phyloP scores from a whole-genome alignment of 306 rosid genomes.

The Purshia tridentata region DNA sequence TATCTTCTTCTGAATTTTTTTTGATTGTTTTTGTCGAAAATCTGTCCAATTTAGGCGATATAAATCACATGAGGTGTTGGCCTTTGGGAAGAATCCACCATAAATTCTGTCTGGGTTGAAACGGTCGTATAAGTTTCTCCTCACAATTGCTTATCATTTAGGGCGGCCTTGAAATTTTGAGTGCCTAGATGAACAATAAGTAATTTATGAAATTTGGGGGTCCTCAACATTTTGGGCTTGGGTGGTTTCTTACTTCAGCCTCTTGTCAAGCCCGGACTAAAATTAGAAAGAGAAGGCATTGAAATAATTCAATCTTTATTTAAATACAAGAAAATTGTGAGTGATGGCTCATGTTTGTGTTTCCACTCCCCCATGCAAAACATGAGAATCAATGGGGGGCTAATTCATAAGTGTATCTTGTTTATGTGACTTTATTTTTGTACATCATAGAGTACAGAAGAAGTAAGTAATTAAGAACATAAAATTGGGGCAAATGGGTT shows the following conservation, averaged over 20 bases:
- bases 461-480: slow-evolving; percentile 32
- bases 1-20: neutral
- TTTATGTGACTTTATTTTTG: slow-evolving; percentile 9
- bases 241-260: no score
- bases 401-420: neutral
- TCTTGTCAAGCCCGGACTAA: no score
- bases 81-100: neutral
- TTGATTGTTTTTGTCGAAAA: neutral
- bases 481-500: slow-evolving; percentile 41
- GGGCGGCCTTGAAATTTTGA: no score
- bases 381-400: neutral
- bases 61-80: neutral
- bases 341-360: slow-evolving; percentile 4
- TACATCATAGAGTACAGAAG: neutral
- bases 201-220: no score
- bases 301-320: neutral
- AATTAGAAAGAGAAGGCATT: neutral
- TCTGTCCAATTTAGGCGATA: neutral
- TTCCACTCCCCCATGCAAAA: neutral
- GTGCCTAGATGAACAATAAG: no score
- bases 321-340: slow-evolving; percentile 17
- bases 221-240: no score
- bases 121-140: neutral
- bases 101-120: neutral
- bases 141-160: neutral